Conservation (phyloP, 2,329 filamentous ascomycete genomes). For the Gremmenia infestans region DNA sequence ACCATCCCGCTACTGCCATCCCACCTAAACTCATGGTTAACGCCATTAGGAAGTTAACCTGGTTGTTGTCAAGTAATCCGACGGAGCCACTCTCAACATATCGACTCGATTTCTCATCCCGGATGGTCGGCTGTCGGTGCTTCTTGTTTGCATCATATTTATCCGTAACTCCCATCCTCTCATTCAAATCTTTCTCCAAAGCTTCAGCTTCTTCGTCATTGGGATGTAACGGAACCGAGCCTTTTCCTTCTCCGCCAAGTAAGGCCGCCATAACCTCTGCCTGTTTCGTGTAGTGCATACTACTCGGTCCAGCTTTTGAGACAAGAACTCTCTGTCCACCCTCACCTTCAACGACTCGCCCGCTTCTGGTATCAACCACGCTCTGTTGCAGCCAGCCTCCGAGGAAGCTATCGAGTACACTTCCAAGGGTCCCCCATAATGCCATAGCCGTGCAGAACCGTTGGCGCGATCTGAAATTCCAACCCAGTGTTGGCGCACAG, state of each 20-base stretch:
- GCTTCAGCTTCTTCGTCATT: constrained; percentile 32
- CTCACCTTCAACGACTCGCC: constrained; percentile 84
- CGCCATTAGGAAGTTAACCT: constrained; percentile 92
- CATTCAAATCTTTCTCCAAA: constrained; percentile 33
- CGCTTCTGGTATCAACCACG: constrained; percentile 75
- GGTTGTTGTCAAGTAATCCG: constrained; percentile 89
- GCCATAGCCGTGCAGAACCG: constrained; percentile 52
- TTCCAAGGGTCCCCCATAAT: constrained; percentile 71
- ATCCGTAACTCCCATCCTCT: constrained; percentile 36
- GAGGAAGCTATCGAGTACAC: constrained; percentile 79
- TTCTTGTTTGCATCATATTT: constrained; percentile 48
- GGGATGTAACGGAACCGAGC: constrained; percentile 37
- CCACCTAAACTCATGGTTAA: constrained; percentile 71
- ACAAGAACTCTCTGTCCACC: constrained; percentile 61
- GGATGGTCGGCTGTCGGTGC: constrained; percentile 48
- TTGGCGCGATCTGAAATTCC: constrained; percentile 49
- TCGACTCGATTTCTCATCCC: constrained; percentile 43
- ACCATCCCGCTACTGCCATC: constrained; percentile 61
- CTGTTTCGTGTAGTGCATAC: constrained; percentile 30
- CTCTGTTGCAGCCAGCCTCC: constrained; percentile 82
- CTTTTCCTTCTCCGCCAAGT: constrained; percentile 41
- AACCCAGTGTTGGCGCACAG: constrained; percentile 45
- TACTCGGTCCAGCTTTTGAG: constrained; percentile 28
- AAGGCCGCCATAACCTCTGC: constrained; percentile 38
- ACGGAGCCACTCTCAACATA: constrained; percentile 57